Percentiles rank a stretch among this genome's conserved stretches.
Conservation (phyloP, 257 asterid genomes). For the Solanum raphanifolium region DNA sequence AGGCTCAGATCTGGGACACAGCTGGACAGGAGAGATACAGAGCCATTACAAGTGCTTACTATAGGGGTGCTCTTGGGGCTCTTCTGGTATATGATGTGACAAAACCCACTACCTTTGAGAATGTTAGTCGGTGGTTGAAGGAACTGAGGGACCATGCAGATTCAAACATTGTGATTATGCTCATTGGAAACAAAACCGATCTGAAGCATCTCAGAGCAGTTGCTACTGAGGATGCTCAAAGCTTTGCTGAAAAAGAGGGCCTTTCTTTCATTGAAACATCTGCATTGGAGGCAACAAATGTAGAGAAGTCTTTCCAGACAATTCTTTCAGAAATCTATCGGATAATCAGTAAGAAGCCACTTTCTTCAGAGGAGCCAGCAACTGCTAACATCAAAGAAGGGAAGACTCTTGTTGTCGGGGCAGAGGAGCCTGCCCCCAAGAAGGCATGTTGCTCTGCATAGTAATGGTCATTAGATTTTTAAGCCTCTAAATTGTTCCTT, state of each 20-base stretch:
- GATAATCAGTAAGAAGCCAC: constrained; percentile 73
- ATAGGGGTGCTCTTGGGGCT: constrained; percentile 95
- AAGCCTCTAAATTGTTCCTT: background rate
- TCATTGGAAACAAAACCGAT: constrained; percentile 85
- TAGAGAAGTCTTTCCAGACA: constrained; percentile 76
- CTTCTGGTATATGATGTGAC: constrained; percentile 87
- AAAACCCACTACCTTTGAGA: constrained; percentile 84
- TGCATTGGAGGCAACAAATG: constrained; percentile 82
- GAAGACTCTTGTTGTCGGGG: constrained; percentile 59
- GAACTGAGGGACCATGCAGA: constrained; percentile 95
- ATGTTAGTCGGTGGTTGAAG: constrained; percentile 89
- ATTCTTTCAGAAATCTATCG: constrained; percentile 83
- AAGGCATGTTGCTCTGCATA: constrained; percentile 76
- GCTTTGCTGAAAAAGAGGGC: constrained; percentile 81
- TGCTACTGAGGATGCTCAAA: constrained; percentile 87
- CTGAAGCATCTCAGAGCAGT: constrained; percentile 88
- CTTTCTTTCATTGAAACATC: constrained; percentile 86
- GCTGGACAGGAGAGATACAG: constrained; percentile 99
- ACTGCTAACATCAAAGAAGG: constrained; percentile 65
- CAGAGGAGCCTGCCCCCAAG: constrained; percentile 47
- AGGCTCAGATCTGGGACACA: constrained; percentile 99
- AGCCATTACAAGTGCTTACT: constrained; percentile 94
- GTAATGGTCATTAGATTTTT: background rate
- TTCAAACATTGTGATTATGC: constrained; percentile 80
- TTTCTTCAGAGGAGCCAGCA: constrained; percentile 57